These are phyloP conservation scores for Ormosia semicastrata DNA, from an alignment of 306 rosid species.

Conservation along the genomic window DNA sequence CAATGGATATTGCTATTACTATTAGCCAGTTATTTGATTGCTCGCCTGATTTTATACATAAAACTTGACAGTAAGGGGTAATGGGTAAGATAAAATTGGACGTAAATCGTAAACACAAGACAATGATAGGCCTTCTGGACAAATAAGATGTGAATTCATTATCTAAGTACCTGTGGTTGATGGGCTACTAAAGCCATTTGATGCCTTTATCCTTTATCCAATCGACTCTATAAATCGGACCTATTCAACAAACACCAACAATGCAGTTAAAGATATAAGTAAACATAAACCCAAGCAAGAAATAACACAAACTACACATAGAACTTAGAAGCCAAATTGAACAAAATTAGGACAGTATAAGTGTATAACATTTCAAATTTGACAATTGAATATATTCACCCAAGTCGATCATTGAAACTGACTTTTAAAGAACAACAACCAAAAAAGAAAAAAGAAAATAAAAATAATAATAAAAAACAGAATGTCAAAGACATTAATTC, in stretches of 20 bases:
- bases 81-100: background rate
- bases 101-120: background rate
- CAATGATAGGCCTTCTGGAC: background rate
- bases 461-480: too few relatives aligned
- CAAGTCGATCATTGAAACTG: background rate
- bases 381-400: background rate
- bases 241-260: constrained; percentile 36
- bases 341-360: background rate
- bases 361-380: background rate
- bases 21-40: background rate
- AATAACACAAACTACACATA: too few relatives aligned
- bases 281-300: background rate
- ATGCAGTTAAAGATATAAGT: background rate
- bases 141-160: background rate
- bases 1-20: background rate
- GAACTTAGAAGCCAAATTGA: background rate
- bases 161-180: constrained; percentile 74
- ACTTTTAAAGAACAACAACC: background rate
- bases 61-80: background rate
- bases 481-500: too few relatives aligned
- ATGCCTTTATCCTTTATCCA: constrained; percentile 38
- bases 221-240: constrained; percentile 43
- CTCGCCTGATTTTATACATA: background rate
- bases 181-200: constrained; percentile 70
- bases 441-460: too few relatives aligned